Conservation (phyloP, 2,329 filamentous ascomycete genomes). For the Exophiala oligosperma region DNA sequence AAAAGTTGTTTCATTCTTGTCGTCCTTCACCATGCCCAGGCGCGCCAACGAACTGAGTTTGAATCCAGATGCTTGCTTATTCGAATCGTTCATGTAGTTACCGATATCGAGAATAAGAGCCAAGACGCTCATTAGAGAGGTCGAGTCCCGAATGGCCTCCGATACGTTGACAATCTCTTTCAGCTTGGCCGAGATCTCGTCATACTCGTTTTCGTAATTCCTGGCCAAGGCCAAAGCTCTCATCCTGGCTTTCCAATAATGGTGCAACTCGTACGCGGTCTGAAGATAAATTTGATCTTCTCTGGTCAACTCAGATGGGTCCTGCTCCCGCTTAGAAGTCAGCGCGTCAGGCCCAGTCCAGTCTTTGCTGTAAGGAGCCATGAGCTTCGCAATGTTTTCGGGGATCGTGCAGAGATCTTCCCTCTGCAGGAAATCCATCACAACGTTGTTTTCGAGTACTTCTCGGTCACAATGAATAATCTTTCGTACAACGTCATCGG, state of each 20-base stretch:
- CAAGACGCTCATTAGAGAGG: constrained; percentile 92
- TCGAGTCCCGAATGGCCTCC: constrained; percentile 85
- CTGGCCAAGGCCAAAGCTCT: constrained; percentile 81
- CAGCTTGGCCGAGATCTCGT: constrained; percentile 83
- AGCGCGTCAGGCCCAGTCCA: constrained; percentile 87
- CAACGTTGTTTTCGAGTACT: constrained; percentile 81
- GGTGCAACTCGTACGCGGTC: constrained; percentile 90
- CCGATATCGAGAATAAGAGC: constrained; percentile 96
- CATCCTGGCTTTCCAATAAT: constrained; percentile 99
- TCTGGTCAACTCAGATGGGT: constrained; percentile 82
- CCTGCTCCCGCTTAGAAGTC: constrained; percentile 76
- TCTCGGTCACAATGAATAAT: constrained; percentile 93
- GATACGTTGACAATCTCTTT: constrained; percentile 83
- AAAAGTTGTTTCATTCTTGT: constrained; percentile 96
- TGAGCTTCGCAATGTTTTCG: constrained; percentile 83
- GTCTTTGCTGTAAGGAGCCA: constrained; percentile 95
- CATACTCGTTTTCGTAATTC: constrained; percentile 84
- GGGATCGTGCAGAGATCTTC: constrained; percentile 91
- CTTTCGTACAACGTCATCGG: constrained; percentile 85
- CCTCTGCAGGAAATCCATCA: constrained; percentile 95
- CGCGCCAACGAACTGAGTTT: constrained; percentile 93
- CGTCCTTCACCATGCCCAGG: constrained; percentile 96
- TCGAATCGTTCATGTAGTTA: constrained; percentile 99
- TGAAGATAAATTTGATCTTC: constrained; percentile 95
- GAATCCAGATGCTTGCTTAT: constrained; percentile 97